phyloP scores from a whole-genome alignment of 2,329 filamentous ascomycete species.

The Penicillium freii region DNA sequence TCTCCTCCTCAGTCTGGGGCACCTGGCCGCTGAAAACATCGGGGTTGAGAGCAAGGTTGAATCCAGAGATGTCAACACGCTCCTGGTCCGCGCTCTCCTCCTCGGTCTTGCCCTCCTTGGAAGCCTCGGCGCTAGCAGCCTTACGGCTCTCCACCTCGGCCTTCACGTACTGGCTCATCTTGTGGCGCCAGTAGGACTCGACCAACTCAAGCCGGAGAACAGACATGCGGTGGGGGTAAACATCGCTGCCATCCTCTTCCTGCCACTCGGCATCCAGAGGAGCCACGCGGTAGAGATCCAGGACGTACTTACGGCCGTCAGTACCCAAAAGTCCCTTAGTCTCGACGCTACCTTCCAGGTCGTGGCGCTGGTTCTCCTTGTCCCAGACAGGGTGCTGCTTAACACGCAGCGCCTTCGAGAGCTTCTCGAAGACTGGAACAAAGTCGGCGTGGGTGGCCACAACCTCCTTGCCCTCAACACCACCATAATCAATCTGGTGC shows the following conservation, averaged over 20 bases:
- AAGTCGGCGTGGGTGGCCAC: conserved; percentile 90
- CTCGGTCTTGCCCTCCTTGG: conserved; percentile 38
- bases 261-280: conserved; percentile 89
- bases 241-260: conserved; percentile 63
- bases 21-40: conserved; percentile 92
- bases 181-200: conserved; percentile 77
- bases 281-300: conserved; percentile 92
- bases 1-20: conserved; percentile 87
- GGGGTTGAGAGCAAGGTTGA: conserved; percentile 85
- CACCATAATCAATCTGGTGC: conserved; percentile 98
- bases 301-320: conserved; percentile 94
- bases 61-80: conserved; percentile 80
- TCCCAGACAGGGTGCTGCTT: conserved; percentile 98
- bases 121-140: conserved; percentile 41
- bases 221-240: conserved; percentile 95
- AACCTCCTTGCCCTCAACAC: conserved; percentile 93
- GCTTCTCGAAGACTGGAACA: conserved; percentile 76
- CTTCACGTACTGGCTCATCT: conserved; percentile 86
- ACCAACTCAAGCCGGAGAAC: conserved; percentile 87
- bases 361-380: conserved; percentile 85
- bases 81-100: conserved; percentile 55
- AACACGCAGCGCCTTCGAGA: conserved; percentile 85
- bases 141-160: conserved; percentile 68
- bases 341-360: conserved; percentile 92
- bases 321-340: conserved; percentile 97